Evolutionary conservation across 2,329 filamentous ascomycete species (phyloP), one percentile per base, ranked within the genome.

Genomic region (Setomelanomma holmii): DNA sequence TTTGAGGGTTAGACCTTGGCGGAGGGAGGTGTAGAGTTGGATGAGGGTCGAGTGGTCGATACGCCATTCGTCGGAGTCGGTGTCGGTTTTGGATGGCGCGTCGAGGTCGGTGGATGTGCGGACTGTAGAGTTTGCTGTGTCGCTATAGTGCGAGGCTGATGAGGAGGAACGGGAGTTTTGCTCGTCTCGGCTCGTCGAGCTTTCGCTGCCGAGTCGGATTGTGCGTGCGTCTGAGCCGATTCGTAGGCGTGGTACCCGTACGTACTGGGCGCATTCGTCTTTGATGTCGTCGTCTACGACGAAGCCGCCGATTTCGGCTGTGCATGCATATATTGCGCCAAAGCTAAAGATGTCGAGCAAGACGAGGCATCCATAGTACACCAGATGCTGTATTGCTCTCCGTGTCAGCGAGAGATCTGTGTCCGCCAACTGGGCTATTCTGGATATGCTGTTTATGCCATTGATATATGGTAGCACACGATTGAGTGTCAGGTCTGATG

Each of bases 311-410:
- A 99, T 88, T 33, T 90, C 88, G 0, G 87, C 82, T 0, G 91
- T 91, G 0, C 89, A 88, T 0, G 93, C 92, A 70, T 99, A 99
- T 66, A 96, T 93, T 36, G 90, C 91, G 24, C 87, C 83, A 72
- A 98, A 99, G 73, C 95, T 92, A 80, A 98, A 98, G 64, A 97
- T 90, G 76, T 99, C 95, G 10, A 98, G 85, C 46, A 98, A 84
- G 21, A 96, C 82, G 30, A 96, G 84, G 66, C 91, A 93, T 69
- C 93, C 91, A 75, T 98, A 97, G 79, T 96, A 96, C 21, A 98
- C 82, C 8, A 99, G 83, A 72, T 98, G 93, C 57, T 90, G 88
- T 51, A 98, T 84, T 6, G 92, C 93, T 45, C 91, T 88, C 67
- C 91, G 90, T 49, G 93, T 91, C 20, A 99, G 86, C 43, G 89